A percentile compares a stretch with the other conserved stretches of the same genome.
phyloP scores from a whole-genome alignment of 257 asterid species.

The Marsdenia floribunda region DNA sequence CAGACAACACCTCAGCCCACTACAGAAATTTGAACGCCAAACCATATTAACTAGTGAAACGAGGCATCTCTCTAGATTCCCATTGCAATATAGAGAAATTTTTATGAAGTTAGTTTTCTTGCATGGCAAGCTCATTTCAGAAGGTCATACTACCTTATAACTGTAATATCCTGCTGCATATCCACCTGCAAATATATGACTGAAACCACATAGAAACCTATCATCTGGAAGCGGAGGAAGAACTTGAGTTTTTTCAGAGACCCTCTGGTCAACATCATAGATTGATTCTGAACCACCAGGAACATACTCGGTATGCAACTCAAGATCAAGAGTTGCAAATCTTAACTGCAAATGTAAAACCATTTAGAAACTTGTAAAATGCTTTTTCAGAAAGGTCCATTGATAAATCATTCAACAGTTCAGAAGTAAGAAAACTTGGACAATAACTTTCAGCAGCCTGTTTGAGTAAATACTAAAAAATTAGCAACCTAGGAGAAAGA shows the following conservation, averaged over 20 bases:
- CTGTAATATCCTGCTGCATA: slow-evolving; percentile 99
- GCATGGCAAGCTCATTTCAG: not conserved
- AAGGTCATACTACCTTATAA: slow-evolving; percentile 56
- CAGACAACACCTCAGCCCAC: slow-evolving; percentile 99
- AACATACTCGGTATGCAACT: slow-evolving; percentile 70
- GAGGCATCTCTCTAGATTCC: not conserved
- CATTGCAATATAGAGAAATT: not conserved
- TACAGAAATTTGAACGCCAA: slow-evolving; percentile 36
- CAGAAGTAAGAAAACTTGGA: not conserved
- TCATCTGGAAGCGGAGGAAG: slow-evolving; percentile 87
- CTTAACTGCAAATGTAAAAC: slow-evolving; percentile 50
- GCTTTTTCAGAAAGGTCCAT: not conserved
- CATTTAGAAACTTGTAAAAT: slow-evolving; percentile 11
- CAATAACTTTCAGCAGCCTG: not conserved
- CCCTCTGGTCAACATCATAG: slow-evolving; percentile 73
- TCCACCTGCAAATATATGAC: slow-evolving; percentile 95
- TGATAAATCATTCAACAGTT: not conserved
- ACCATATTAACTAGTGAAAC: not conserved
- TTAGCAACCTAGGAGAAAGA: not conserved
- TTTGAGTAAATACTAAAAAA: not conserved
- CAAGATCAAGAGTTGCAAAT: slow-evolving; percentile 78
- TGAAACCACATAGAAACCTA: slow-evolving; percentile 81
- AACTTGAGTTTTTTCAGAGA: slow-evolving; percentile 66
- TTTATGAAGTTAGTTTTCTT: not conserved
- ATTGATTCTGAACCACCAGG: slow-evolving; percentile 88